Evolutionary conservation across 352 stramenopile species (phyloP), one percentile per base, ranked within the genome.

Genomic region (Phytopythium mirpurense): DNA sequence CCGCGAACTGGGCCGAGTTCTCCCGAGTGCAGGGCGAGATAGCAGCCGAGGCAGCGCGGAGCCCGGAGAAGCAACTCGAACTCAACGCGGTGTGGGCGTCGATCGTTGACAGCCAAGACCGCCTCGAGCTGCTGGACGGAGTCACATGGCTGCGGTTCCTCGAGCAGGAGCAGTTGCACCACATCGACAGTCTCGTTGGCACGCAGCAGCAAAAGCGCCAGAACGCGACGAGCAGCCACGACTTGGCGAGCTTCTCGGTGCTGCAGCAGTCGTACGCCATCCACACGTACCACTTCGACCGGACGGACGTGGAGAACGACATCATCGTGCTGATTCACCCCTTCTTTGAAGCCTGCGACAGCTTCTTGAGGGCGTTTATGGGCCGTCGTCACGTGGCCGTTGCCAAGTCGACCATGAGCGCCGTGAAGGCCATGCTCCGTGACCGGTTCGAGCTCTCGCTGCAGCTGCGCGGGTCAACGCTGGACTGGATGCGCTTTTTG

Each of bases 231-330:
- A n/a, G 18, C 19, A 32, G 9, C 2, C 21, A 44, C 23, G 73
- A 72, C 44, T 26, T 85, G 26, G 72, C 59, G 0, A 62, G 53
- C 2, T 67, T 84, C 15, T 92, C 80, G 19, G 64, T 93, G 9
- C 63, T 95, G 24, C 81, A 95, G 49, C 82, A 92, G 52, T 95
- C 84, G 40, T 95, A 93, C 54, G 80, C 82, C 10, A 76, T 92
- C 27, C 80, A 91, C 54, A 63, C 74, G 53, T 79, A 90, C 60
- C 78, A 90, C 43, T 68, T 73, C 3, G 84, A 95, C 35, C 70
- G 80, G 16, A 83, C 78, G 18, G 77, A 72, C 14, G 73, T 89
- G 29, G 74, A 85, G 19, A 90, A 89, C 45, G 78, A 90, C 8
- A 49, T 93, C 12, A 75, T 81, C 9, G 85, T 92, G 47, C 64